These are phyloP conservation scores for Yarrowia keelungensis DNA, from an alignment of 805 yeast genomes.

Conservation along the genomic window DNA sequence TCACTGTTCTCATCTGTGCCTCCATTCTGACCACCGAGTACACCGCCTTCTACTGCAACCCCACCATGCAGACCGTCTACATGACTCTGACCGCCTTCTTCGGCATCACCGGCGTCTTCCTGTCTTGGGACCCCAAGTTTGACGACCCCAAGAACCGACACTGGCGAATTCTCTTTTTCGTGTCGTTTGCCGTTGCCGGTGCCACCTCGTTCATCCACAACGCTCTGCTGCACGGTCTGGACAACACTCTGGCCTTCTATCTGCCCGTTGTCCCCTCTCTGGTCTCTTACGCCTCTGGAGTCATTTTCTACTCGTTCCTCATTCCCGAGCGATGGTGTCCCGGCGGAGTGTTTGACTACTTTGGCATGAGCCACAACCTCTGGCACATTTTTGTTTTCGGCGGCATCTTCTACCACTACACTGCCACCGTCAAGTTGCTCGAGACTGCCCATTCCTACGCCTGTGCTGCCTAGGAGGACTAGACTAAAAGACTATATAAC, in stretches of 20 bases:
- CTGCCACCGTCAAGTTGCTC: slow-evolving; percentile 76
- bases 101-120: slow-evolving; percentile 73
- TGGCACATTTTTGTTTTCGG: slow-evolving; percentile 93
- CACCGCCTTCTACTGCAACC: slow-evolving; percentile 70
- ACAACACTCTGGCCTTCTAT: slow-evolving; percentile 61
- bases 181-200: slow-evolving; percentile 80
- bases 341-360: slow-evolving; percentile 51
- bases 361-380: slow-evolving; percentile 91
- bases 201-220: slow-evolving; percentile 66
- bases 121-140: slow-evolving; percentile 93
- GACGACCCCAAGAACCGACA: slow-evolving; percentile 87
- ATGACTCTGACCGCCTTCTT: slow-evolving; percentile 67
- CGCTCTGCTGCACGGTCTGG: slow-evolving; percentile 62
- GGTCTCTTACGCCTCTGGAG: slow-evolving; percentile 80
- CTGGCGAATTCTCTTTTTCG: slow-evolving; percentile 78
- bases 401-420: slow-evolving; percentile 90
- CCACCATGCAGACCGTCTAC: slow-evolving; percentile 57
- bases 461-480: slow-evolving; percentile 1
- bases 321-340: slow-evolving; percentile 81
- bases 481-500: slow-evolving; percentile 3
- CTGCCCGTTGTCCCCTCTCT: slow-evolving; percentile 75
- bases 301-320: slow-evolving; percentile 82
- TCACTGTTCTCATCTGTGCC: slow-evolving; percentile 86
- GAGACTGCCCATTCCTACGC: slow-evolving; percentile 48
- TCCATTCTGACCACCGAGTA: slow-evolving; percentile 88